A percentile compares a stretch with the other conserved stretches of the same genome.
Conservation (phyloP, 129 eudicot species). For the Tagetes erecta region DNA sequence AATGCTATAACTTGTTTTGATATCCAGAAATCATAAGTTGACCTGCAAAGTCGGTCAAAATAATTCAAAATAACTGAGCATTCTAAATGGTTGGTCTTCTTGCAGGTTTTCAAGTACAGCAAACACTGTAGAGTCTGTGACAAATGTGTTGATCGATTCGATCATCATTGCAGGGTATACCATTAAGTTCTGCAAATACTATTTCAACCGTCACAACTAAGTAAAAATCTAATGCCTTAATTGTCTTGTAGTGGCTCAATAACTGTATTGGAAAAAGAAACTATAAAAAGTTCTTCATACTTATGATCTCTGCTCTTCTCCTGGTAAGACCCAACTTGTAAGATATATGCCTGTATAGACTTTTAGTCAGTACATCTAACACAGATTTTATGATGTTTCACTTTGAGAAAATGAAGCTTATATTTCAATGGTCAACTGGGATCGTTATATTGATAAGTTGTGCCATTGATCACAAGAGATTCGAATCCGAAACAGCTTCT, state of each 20-base stretch:
- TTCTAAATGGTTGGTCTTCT: constrained; percentile 14
- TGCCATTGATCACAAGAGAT: constrained; percentile 62
- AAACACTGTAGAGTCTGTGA: constrained; percentile 99
- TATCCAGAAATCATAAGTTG: constrained; percentile 10
- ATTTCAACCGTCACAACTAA: constrained; percentile 1
- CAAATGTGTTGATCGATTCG: constrained; percentile 91
- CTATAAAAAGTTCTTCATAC: constrained; percentile 74
- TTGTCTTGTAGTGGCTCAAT: constrained; percentile 78
- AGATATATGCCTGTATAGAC: constrained; percentile 21
- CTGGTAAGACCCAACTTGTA: constrained; percentile 58
- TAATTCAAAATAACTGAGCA: background rate
- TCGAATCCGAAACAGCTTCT: constrained; percentile 50
- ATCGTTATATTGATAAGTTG: constrained; percentile 74
- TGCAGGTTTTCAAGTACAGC: constrained; percentile 96
- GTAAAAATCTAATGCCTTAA: constrained; percentile 8
- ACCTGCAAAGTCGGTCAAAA: constrained; percentile 4
- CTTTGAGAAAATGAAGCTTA: constrained; percentile 82
- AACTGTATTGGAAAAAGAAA: constrained; percentile 90
- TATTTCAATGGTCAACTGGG: constrained; percentile 98
- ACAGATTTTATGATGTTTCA: constrained; percentile 41
- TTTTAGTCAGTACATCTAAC: constrained; percentile 33
- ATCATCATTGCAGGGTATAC: constrained; percentile 97
- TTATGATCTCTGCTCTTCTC: constrained; percentile 89
- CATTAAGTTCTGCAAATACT: background rate
- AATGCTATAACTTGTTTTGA: background rate